Evolutionary conservation across 441 rosid species (phyloP).

Genomic region (Euphorbia celastroides): DNA sequence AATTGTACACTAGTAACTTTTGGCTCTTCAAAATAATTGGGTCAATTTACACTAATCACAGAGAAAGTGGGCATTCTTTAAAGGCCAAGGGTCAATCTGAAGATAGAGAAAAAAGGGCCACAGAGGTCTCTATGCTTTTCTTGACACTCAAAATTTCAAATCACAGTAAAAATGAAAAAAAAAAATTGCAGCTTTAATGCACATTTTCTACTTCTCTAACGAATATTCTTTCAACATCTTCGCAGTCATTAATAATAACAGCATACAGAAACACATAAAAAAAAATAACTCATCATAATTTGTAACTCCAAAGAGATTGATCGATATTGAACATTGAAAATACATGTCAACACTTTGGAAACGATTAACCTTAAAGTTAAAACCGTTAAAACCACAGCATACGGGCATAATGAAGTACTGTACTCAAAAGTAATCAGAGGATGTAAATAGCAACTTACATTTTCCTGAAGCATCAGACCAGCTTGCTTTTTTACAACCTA

Average conservation of each 20-base stretch:
- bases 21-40: not conserved
- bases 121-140: not conserved
- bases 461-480: constrained; percentile 74
- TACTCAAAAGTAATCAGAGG: not conserved
- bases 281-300: not conserved
- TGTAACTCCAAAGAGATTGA: not conserved
- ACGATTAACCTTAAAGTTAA: too few relatives aligned
- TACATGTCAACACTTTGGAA: not conserved
- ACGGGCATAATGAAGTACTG: not conserved
- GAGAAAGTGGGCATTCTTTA: too few relatives aligned
- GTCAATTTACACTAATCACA: too few relatives aligned
- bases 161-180: not conserved
- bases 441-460: constrained; percentile 38
- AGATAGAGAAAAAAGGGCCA: too few relatives aligned
- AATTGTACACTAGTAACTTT: not conserved
- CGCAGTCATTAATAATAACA: not conserved
- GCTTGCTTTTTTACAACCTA: constrained; percentile 94
- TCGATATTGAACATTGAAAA: not conserved
- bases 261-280: not conserved
- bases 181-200: too few relatives aligned
- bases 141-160: not conserved
- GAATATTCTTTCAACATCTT: not conserved
- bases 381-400: not conserved
- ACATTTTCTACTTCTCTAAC: not conserved
- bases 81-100: too few relatives aligned